Base-by-base conservation (phyloP, 768 basidiomycete species). In the Psilocybe sp. region DNA sequence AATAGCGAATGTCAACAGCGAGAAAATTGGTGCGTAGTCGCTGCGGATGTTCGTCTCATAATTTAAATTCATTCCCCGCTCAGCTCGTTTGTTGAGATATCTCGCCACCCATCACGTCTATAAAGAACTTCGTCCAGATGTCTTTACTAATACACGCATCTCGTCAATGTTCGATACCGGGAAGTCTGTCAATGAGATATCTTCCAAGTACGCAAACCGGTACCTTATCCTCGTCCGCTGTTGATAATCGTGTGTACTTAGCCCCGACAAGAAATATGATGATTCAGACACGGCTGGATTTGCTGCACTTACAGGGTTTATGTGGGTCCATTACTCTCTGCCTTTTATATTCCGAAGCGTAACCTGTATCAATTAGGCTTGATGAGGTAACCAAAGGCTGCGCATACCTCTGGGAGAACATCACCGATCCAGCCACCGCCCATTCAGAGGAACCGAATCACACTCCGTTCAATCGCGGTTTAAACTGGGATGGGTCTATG, bases 31-130 rank as follows among this genome's bases (percentile, higher is more conserved):
- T 74, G 40, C 23, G 61, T 40, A 5, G n/a, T 38, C 10, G 31
- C 8, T 38, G 16, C 19, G 7, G 10, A 10, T 23, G 16, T 5
- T 2, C 18, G 16, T 13, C 9, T 32, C 33, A 13, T 7, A 18
- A 20, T 32, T 7, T 19, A 13, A n/a, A 12, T 45, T 5, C 15
- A 16, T 32, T 11, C 28, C 19, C 11, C 11, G 46, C 32, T 1
- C 23, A 53, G 49, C 37, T 5, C 65, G 72, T 1, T 57, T 70
- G 31, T 56, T 75, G 34, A 64, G 72, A 7, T 51, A 61, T 7
- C 63, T 74, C 6, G 62, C 70, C 1, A 64, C 51, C 23, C 62
- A 68, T 46, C 70, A 73, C 28, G 62, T 67, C 33, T 75, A 69
- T 47, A 60, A 60, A 7, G 74, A 75, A 58, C 55, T 72, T 1